Percentiles rank a stretch among this genome's conserved stretches.
Evolutionary conservation across 2,329 filamentous ascomycete species (phyloP).

Genomic region (Fusarium abutilonis): DNA sequence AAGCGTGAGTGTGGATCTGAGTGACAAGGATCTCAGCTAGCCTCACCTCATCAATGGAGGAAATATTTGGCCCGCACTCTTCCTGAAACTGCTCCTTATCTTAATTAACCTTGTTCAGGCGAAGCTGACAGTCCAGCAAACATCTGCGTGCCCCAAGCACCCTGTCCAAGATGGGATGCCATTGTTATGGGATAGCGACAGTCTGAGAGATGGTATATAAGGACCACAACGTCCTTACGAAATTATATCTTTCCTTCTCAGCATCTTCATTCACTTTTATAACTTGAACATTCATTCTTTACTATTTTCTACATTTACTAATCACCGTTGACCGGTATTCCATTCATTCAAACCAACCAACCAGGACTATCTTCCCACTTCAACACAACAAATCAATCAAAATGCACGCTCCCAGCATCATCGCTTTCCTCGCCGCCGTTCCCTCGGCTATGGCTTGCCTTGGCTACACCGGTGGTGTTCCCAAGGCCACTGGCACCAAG

Average conservation of each 20-base stretch:
- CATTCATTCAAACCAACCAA: constrained; percentile 1
- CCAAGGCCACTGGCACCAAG: constrained; percentile 45
- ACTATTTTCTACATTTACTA: not conserved
- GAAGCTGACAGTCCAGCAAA: not conserved
- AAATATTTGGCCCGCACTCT: not conserved
- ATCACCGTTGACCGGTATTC: constrained; percentile 16
- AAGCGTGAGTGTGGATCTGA: not conserved
- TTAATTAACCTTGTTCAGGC: not conserved
- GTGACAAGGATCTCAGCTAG: not conserved
- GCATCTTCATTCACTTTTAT: not conserved
- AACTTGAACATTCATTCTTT: not conserved
- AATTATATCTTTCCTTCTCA: not conserved
- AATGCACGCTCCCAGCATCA: constrained; percentile 32
- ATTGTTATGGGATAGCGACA: not conserved
- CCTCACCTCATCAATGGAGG: constrained; percentile 3
- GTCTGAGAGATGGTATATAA: not conserved
- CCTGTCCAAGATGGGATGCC: not conserved
- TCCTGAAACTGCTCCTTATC: not conserved
- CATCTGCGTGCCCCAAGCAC: not conserved
- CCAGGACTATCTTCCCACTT: not conserved
- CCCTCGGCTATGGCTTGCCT: constrained; percentile 47
- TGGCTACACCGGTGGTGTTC: constrained; percentile 46
- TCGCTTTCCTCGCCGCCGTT: constrained; percentile 32
- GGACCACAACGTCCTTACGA: not conserved
- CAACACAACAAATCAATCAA: not conserved